Conservation (phyloP, 495 filamentous ascomycete genomes). For the Penicillium argentinense region DNA sequence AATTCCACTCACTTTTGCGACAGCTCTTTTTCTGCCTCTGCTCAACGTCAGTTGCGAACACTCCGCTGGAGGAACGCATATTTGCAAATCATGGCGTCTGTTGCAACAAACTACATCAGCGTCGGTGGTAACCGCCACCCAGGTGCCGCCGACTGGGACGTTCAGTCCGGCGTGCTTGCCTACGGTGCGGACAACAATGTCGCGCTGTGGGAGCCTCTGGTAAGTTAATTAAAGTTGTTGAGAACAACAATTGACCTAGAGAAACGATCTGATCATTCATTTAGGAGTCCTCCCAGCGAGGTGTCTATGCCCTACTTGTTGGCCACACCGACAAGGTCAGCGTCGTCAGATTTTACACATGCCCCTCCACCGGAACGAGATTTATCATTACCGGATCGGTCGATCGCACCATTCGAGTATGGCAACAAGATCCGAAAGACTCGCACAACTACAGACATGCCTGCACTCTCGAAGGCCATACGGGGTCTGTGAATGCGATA, state of each 20-base stretch:
- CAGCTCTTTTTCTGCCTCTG: slow-evolving; percentile 21
- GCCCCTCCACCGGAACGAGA: slow-evolving; percentile 42
- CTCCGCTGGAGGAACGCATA: not conserved
- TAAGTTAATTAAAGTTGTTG: slow-evolving; percentile 43
- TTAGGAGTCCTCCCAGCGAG: slow-evolving; percentile 51
- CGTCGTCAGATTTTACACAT: slow-evolving; percentile 74
- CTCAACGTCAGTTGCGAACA: not conserved
- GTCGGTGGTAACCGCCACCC: slow-evolving; percentile 90
- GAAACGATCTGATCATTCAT: not conserved
- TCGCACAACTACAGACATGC: slow-evolving; percentile 38
- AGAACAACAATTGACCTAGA: not conserved
- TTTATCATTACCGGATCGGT: slow-evolving; percentile 78
- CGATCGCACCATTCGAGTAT: slow-evolving; percentile 76
- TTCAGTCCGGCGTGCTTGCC: slow-evolving; percentile 68
- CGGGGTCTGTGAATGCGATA: slow-evolving; percentile 77
- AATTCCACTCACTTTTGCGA: slow-evolving; percentile 24
- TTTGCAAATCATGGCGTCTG: slow-evolving; percentile 39
- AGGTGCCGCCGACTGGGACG: slow-evolving; percentile 86
- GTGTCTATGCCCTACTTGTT: slow-evolving; percentile 68
- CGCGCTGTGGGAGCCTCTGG: slow-evolving; percentile 82
- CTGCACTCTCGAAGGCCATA: slow-evolving; percentile 60
- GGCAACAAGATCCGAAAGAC: slow-evolving; percentile 44
- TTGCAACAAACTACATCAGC: slow-evolving; percentile 65
- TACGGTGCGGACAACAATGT: slow-evolving; percentile 88
- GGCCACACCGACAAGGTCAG: slow-evolving; percentile 83